Base-by-base conservation (phyloP, 306 rosid genomes). In the Inga laurina region DNA sequence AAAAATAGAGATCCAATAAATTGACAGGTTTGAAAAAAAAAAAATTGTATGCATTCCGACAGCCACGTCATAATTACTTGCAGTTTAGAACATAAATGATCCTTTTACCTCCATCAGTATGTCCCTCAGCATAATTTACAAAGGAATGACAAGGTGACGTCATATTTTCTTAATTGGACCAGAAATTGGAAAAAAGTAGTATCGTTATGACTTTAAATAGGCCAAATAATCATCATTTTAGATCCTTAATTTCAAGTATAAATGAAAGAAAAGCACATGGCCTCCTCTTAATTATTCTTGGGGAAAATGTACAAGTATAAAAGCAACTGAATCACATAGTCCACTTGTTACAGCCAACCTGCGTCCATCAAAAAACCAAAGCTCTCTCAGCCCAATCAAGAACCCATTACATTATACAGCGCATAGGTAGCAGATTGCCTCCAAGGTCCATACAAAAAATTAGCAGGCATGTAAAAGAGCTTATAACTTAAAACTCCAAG, bases 1-100 rank as follows among this genome's bases (percentile, higher is more conserved):
- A 46, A 14, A 14, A 77, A 52, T 30, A 65, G 35, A 74, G 59
- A 21, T 35, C 32, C 54, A 79, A 77, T 44, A 44, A 43, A 14
- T 72, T 34, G 61, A 18, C 2, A 57, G 27, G 59, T 37, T 3
- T 39, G 43, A 39, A 22, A 30, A 22, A n/a, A 22, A n/a, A 39
- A 39, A 69, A 66, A 45, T 22, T 59, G 56, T 14, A 69, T 61
- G 51, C 16, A 64, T 30, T 56, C 45, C 18, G 49, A 19, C 27
- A 78, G 51, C 69, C 81, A 68, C 32, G 85, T 65, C 75, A 79
- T 59, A 48, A 49, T 14, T 49, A 72, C 19, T 62, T 81, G 57
- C 51, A 49, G 15, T 51, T 64, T 68, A 67, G n/a, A 68, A 18
- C 14, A 19, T 68, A 68, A 67, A 34, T 67, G 15, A 37, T 32